Conservation (phyloP, 1,139 yeast genomes). For the Suhomyces atakaporum region DNA sequence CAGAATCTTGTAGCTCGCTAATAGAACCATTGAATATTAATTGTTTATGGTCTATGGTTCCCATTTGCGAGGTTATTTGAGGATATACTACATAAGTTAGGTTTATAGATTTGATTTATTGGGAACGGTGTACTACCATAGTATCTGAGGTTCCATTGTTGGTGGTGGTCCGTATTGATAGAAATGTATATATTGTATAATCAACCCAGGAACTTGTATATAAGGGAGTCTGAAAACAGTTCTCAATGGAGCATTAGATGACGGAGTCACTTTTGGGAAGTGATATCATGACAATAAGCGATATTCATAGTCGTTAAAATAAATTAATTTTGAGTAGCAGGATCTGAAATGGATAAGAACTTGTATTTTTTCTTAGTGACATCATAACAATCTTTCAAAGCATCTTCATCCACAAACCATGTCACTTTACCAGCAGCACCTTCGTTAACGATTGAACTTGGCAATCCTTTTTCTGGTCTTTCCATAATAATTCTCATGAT, state of each 20-base stretch:
- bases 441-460: slow-evolving; percentile 91
- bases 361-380: slow-evolving; percentile 78
- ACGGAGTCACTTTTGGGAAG: slow-evolving; percentile 1
- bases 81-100: too few species aligned
- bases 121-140: too few species aligned
- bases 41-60: too few species aligned
- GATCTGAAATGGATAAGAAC: slow-evolving; percentile 36
- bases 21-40: too few species aligned
- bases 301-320: background rate
- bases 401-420: slow-evolving; percentile 98
- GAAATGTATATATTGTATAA: slow-evolving; percentile 1
- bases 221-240: too few species aligned
- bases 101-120: too few species aligned
- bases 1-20: too few species aligned
- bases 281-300: slow-evolving; percentile 5
- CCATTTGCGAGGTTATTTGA: too few species aligned
- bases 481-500: slow-evolving; percentile 92
- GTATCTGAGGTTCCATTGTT: too few species aligned
- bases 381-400: slow-evolving; percentile 76
- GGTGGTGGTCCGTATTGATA: too few species aligned
- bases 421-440: slow-evolving; percentile 95
- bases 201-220: slow-evolving; percentile 1
- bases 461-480: slow-evolving; percentile 94
- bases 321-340: background rate
- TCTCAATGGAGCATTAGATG: background rate